These are phyloP conservation scores for Lactuca saligna DNA, from an alignment of 129 eudicot genomes.

Conservation along the genomic window DNA sequence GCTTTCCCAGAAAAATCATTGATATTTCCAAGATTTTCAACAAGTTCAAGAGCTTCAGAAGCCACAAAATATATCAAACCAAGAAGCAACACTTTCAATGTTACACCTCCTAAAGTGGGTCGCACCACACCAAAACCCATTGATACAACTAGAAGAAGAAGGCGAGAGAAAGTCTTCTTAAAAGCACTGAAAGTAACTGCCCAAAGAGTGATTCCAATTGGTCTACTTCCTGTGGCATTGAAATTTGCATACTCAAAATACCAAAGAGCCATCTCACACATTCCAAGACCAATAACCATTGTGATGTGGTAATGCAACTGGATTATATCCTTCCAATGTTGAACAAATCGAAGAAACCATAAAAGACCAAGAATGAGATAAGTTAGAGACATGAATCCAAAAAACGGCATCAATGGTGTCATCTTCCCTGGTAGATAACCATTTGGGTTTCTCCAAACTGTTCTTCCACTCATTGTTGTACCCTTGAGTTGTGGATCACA, in stretches of 20 bases:
- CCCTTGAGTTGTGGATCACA: conserved; percentile 78
- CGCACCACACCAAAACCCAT: conserved; percentile 89
- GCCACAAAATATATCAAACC: conserved; percentile 70
- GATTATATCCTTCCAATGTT: conserved; percentile 79
- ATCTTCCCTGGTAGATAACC: conserved; percentile 86
- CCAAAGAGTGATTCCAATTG: conserved; percentile 83
- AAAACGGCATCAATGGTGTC: conserved; percentile 82
- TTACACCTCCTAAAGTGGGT: conserved; percentile 78
- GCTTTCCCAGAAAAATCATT: conserved; percentile 85
- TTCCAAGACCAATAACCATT: conserved; percentile 79
- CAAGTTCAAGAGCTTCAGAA: conserved; percentile 87
- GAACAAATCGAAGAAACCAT: conserved; percentile 79
- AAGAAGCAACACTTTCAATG: conserved; percentile 66
- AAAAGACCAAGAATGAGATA: conserved; percentile 76
- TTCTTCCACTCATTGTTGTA: conserved; percentile 71
- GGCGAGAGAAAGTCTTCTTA: conserved; percentile 82
- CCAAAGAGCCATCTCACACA: conserved; percentile 95
- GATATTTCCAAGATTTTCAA: conserved; percentile 85
- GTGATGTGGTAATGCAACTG: conserved; percentile 83
- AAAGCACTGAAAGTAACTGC: conserved; percentile 82
- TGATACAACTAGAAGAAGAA: conserved; percentile 78
- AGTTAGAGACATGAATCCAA: conserved; percentile 78
- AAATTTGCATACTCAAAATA: conserved; percentile 80
- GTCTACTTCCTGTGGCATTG: conserved; percentile 72
- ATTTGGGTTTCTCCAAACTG: conserved; percentile 87